phyloP scores from a whole-genome alignment of 441 rosid genomes.

The Dalechampia spathulata region DNA sequence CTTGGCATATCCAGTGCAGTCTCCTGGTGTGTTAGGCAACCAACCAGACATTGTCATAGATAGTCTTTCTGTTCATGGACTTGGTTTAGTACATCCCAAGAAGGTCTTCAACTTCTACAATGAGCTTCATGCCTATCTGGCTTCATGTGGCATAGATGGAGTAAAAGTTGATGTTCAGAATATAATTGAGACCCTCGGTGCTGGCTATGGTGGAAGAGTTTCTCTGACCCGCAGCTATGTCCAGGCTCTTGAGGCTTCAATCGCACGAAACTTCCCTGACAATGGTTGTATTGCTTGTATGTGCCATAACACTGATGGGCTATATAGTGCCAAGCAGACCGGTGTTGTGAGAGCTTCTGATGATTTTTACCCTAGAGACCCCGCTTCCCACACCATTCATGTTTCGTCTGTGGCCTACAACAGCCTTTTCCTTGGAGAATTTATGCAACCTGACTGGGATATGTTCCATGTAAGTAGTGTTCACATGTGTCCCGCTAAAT shows the following conservation, averaged over 20 bases:
- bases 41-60: constrained; percentile 89
- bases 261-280: constrained; percentile 64
- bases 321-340: constrained; percentile 76
- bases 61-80: constrained; percentile 75
- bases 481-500: too few species aligned
- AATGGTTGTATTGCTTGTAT: constrained; percentile 90
- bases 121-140: constrained; percentile 83
- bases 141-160: constrained; percentile 89
- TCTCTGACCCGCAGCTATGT: constrained; percentile 72
- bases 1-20: constrained; percentile 76
- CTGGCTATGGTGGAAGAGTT: constrained; percentile 89
- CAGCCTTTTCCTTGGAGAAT: constrained; percentile 84
- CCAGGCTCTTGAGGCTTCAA: constrained; percentile 84
- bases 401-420: constrained; percentile 89
- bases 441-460: constrained; percentile 98
- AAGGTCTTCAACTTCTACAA: constrained; percentile 87
- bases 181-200: constrained; percentile 88
- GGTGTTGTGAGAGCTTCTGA: constrained; percentile 87
- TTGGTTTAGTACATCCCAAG: constrained; percentile 82
- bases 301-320: constrained; percentile 90
- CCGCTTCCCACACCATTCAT: constrained; percentile 91
- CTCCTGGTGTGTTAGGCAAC: constrained; percentile 82
- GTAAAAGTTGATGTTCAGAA: constrained; percentile 93
- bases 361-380: constrained; percentile 80
- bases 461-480: constrained; percentile 83